Evolutionary conservation across 1,139 yeast species (phyloP).

Genomic region (Nakaseomyces uthaithaninus): DNA sequence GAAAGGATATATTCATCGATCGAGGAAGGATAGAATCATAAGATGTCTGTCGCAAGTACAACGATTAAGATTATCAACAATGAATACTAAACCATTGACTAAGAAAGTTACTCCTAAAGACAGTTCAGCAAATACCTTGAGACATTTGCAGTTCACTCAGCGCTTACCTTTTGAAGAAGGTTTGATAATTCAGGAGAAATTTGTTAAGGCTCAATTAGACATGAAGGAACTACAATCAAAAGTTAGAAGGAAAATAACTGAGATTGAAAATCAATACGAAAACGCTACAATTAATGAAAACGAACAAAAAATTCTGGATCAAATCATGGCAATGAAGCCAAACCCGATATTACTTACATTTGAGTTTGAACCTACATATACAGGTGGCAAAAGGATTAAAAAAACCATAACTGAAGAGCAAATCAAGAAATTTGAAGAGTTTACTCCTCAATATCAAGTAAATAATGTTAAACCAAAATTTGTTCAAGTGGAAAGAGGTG

Average conservation of each 20-base stretch:
- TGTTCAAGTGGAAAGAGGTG: conserved; percentile 84
- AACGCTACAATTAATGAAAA: conserved; percentile 37
- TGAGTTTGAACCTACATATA: conserved; percentile 76
- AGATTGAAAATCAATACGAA: conserved; percentile 38
- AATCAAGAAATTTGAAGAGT: conserved; percentile 25
- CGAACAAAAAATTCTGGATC: conserved; percentile 40
- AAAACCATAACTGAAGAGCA: conserved; percentile 37
- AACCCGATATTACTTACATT: conserved; percentile 63
- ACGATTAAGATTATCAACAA: background rate
- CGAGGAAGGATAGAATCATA: background rate
- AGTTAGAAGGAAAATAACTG: conserved; percentile 37
- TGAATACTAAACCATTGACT: background rate
- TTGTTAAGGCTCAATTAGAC: conserved; percentile 56
- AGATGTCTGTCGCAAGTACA: background rate
- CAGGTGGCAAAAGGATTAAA: conserved; percentile 80
- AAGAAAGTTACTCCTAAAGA: conserved; percentile 21
- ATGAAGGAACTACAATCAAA: conserved; percentile 49
- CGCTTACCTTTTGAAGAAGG: conserved; percentile 49
- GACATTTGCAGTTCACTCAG: conserved; percentile 58
- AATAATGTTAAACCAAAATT: conserved; percentile 39
- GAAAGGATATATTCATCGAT: background rate
- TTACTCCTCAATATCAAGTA: conserved; percentile 25
- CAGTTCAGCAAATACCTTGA: conserved; percentile 35
- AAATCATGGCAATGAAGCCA: conserved; percentile 47
- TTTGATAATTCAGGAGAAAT: conserved; percentile 49